phyloP scores from a whole-genome alignment of 2,329 filamentous ascomycete species.

The Thelonectria olida region DNA sequence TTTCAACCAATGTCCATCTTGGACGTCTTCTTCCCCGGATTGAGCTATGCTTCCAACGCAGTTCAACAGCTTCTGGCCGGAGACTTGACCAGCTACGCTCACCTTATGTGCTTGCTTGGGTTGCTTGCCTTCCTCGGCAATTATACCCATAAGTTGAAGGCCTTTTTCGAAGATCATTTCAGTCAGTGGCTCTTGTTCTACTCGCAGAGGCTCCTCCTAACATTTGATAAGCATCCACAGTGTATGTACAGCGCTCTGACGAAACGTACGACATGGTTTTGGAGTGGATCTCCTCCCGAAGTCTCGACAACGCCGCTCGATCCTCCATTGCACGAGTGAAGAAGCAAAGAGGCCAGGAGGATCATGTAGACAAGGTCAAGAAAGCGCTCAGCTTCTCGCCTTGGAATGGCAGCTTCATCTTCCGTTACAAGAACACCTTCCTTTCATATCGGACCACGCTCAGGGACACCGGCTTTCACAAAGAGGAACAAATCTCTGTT shows the following conservation, averaged over 20 bases:
- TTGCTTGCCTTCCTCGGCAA: background rate
- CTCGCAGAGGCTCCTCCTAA: background rate
- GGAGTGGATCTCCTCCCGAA: background rate
- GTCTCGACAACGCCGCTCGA: background rate
- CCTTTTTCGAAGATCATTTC: background rate
- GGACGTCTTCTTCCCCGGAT: too few species aligned
- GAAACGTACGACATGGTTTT: background rate
- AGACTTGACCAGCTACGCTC: conserved; percentile 1
- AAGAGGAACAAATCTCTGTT: conserved; percentile 4
- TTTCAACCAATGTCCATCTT: too few species aligned
- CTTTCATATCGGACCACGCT: background rate
- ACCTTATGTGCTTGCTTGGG: background rate
- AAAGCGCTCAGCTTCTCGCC: background rate
- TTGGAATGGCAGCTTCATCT: background rate
- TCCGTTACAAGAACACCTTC: background rate
- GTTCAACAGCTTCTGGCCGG: background rate
- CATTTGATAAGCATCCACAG: background rate
- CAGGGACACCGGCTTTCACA: background rate
- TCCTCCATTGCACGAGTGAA: background rate
- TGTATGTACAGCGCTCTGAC: background rate
- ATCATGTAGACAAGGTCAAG: background rate
- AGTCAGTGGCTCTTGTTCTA: too few species aligned
- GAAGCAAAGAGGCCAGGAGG: background rate
- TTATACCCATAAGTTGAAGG: background rate
- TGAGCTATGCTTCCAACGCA: too few species aligned